These are phyloP conservation scores for Ceratocystis papillata DNA, from an alignment of 2,329 filamentous ascomycete genomes.

Conservation along the genomic window DNA sequence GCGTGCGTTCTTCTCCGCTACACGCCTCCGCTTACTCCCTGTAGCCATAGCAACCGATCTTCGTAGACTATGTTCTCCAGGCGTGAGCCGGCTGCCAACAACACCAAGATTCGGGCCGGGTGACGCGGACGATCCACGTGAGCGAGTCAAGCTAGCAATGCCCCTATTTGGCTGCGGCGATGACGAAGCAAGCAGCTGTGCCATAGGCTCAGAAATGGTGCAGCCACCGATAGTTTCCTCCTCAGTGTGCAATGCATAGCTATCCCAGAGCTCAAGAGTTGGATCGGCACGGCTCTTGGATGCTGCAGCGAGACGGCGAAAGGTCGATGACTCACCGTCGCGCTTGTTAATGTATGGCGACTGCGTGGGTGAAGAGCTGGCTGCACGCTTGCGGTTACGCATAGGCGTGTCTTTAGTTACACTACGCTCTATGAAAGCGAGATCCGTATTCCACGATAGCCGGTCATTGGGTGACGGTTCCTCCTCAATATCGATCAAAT, in stretches of 20 bases:
- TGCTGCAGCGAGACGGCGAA: slow-evolving; percentile 23
- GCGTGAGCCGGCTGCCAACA: neutral
- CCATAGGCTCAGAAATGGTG: slow-evolving; percentile 15
- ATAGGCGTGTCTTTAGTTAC: slow-evolving; percentile 41
- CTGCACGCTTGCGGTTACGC: slow-evolving; percentile 52
- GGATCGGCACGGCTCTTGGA: slow-evolving; percentile 53
- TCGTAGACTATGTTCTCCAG: slow-evolving; percentile 17
- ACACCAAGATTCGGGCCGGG: slow-evolving; percentile 5
- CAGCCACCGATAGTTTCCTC: neutral
- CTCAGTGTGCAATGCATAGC: slow-evolving; percentile 48
- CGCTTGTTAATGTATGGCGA: slow-evolving; percentile 40
- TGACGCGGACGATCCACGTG: neutral
- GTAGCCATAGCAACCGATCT: slow-evolving; percentile 20
- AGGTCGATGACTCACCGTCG: slow-evolving; percentile 22
- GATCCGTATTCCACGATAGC: slow-evolving; percentile 49
- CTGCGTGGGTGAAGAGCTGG: slow-evolving; percentile 61
- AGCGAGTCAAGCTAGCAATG: neutral
- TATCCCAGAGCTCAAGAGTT: slow-evolving; percentile 65
- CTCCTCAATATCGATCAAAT: slow-evolving; percentile 36
- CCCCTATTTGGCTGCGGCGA: slow-evolving; percentile 51
- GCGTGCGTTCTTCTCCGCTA: slow-evolving; percentile 14
- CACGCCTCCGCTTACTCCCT: slow-evolving; percentile 18
- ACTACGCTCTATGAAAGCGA: slow-evolving; percentile 35
- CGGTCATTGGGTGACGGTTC: slow-evolving; percentile 49
- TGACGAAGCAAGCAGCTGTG: slow-evolving; percentile 39